Evolutionary conservation across 2,329 filamentous ascomycete genomes (phyloP).

Genomic region (Sphaerulina populicola): DNA sequence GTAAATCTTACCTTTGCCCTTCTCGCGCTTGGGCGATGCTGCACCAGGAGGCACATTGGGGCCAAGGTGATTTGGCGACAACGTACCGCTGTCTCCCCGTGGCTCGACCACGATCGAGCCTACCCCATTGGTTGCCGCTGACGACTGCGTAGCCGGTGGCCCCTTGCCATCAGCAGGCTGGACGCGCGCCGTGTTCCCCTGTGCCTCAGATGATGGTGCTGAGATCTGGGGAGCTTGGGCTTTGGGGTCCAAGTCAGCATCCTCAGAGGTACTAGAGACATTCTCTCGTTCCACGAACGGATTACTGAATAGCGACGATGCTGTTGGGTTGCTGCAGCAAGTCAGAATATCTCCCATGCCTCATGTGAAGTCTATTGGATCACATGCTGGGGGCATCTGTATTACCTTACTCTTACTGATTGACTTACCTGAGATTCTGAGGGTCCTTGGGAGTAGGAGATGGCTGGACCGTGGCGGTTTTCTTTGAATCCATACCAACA

Average conservation of each 20-base stretch:
- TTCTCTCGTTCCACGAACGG: slow-evolving; percentile 9
- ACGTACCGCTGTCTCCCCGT: neutral
- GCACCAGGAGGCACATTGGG: slow-evolving; percentile 4
- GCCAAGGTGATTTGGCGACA: slow-evolving; percentile 3
- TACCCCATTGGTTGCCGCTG: neutral
- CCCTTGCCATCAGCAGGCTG: slow-evolving; percentile 1
- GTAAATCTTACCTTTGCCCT: slow-evolving; percentile 11
- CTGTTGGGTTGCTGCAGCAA: neutral
- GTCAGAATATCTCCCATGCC: neutral
- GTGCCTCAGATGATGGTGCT: slow-evolving; percentile 8
- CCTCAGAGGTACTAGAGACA: slow-evolving; percentile 6
- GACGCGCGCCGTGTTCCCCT: neutral
- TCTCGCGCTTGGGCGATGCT: slow-evolving; percentile 8
- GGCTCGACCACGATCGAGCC: slow-evolving; percentile 4
- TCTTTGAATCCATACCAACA: neutral
- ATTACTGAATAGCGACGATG: slow-evolving; percentile 8
- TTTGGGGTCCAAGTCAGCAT: slow-evolving; percentile 4
- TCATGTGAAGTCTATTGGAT: neutral
- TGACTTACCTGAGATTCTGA: neutral
- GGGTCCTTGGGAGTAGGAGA: neutral
- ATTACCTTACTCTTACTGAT: neutral
- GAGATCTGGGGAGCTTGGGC: neutral
- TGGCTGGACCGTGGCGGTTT: neutral
- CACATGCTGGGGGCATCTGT: neutral
- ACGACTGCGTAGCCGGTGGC: slow-evolving; percentile 2